Percentiles rank a stretch among this genome's conserved stretches.
Conservation (phyloP, 2,329 filamentous ascomycete species). For the Colletotrichum brevisporum region DNA sequence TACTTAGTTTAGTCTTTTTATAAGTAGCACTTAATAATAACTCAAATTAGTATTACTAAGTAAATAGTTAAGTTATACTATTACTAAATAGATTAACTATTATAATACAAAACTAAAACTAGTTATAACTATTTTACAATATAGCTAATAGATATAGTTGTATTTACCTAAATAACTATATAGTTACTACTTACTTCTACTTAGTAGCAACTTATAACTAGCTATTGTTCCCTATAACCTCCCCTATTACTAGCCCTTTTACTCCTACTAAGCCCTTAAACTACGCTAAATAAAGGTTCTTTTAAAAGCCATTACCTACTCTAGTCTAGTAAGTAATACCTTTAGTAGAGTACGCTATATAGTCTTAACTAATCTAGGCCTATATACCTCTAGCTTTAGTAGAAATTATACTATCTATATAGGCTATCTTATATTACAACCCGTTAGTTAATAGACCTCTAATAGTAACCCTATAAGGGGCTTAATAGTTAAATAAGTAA, state of each 20-base stretch:
- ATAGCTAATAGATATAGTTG: conserved; percentile 15
- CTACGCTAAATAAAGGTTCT: conserved; percentile 16
- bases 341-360: conserved; percentile 29
- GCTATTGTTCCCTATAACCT: conserved; percentile 28
- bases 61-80: conserved; percentile 29
- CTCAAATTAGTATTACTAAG: conserved; percentile 33
- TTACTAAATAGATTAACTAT: conserved; percentile 23
- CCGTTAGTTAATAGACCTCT: too few relatives aligned
- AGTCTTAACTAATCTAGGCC: conserved; percentile 25
- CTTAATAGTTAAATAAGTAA: too few relatives aligned
- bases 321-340: conserved; percentile 25
- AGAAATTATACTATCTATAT: conserved; percentile 37
- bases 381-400: conserved; percentile 30
- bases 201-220: conserved; percentile 28
- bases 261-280: conserved; percentile 16
- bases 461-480: too few relatives aligned
- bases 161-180: conserved; percentile 17
- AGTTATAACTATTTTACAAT: conserved; percentile 32
- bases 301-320: conserved; percentile 25
- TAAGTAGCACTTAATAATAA: conserved; percentile 24
- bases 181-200: conserved; percentile 26
- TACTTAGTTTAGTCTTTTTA: conserved; percentile 28
- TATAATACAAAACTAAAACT: conserved; percentile 33
- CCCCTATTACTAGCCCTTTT: conserved; percentile 27
- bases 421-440: too few relatives aligned